Conservation (phyloP, 331 rosid species). For the Stylosanthes scabra region DNA sequence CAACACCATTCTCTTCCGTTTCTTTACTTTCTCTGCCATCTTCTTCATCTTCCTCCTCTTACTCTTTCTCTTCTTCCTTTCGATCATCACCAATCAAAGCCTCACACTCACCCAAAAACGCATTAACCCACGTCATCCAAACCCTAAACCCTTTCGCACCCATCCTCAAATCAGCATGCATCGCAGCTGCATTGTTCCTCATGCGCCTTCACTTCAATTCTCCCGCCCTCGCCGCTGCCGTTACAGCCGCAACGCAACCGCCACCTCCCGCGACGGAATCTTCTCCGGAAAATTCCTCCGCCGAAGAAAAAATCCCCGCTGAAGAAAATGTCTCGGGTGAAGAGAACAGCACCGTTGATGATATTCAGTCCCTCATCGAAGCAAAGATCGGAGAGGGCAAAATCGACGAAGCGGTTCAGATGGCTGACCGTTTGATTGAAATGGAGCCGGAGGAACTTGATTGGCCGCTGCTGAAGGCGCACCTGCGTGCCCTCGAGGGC, state of each 20-base stretch:
- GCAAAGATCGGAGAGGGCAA: slow-evolving; percentile 49
- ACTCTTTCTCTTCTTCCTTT: neutral
- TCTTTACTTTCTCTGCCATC: slow-evolving; percentile 39
- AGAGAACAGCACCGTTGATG: slow-evolving; percentile 46
- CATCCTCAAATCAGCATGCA: slow-evolving; percentile 55
- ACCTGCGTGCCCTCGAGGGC: slow-evolving; percentile 53
- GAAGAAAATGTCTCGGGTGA: slow-evolving; percentile 45
- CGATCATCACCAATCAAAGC: slow-evolving; percentile 48
- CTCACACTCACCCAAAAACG: slow-evolving; percentile 16
- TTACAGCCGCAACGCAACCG: slow-evolving; percentile 30
- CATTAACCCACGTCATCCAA: slow-evolving; percentile 26
- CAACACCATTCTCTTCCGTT: slow-evolving; percentile 37
- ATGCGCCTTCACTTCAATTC: slow-evolving; percentile 51
- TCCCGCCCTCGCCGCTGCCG: slow-evolving; percentile 48
- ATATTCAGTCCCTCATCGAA: slow-evolving; percentile 66
- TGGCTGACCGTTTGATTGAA: slow-evolving; percentile 62
- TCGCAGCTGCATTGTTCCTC: slow-evolving; percentile 65
- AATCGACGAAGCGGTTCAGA: slow-evolving; percentile 63
- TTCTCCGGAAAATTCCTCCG: neutral
- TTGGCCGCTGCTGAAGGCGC: slow-evolving; percentile 77
- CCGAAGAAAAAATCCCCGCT: slow-evolving; percentile 36
- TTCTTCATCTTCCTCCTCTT: slow-evolving; percentile 23
- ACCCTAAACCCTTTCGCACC: slow-evolving; percentile 44
- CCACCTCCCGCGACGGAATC: slow-evolving; percentile 33
- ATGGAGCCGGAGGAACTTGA: slow-evolving; percentile 74